Evolutionary conservation across 2,329 filamentous ascomycete species (phyloP), one percentile per base, ranked within the genome.

Genomic region (Fusarium compactum): DNA sequence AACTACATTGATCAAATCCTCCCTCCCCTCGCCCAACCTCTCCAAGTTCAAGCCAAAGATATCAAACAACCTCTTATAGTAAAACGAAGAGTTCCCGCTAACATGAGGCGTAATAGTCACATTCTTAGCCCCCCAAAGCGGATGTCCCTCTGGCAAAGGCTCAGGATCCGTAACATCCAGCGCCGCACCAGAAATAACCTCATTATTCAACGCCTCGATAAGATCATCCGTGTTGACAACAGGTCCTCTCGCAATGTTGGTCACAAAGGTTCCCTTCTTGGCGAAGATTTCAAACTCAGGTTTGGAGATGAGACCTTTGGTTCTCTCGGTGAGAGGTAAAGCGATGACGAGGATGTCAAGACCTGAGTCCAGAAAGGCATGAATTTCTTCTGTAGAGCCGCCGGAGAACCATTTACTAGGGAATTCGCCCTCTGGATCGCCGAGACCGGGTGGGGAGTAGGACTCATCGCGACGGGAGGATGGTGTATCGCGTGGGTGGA

Each of bases 151-250:
- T 0, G 92, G 91, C 67, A 95, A 77, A 1, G 93, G 93, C 78
- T 95, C 93, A 0, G 92, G 92, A 65, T 95, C 92, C 3, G 92
- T 92, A 2, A 95, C 92, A 76, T 95, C 92, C 43, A 95, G 80
- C 3, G 92, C 92, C 0, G 92, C 93, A 30, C 92, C 92, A 5
- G 83, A 75, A 50, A 85, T 81, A 18, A 76, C 50, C 8, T 77
- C 82, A 5, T 67, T 67, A 41, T 86, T 79, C 14, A 95, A 80
- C 0, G 91, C 90, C 3, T 82, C 82, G 20, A 93, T 85, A 53
- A 95, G 77, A 3, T 88, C 90, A 4, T 85, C 80, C 3, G 83
- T 85, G 51, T 84, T 74, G 24, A 87, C 76, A 16, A 87, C 79
- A 0, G 81, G 80, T 0, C 85, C 92, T 3, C 92, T 86, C 0